A percentile compares a stretch with the other conserved stretches of the same genome.
These are phyloP conservation scores for Komagataella populi DNA, from an alignment of 805 yeast genomes.

Conservation along the genomic window DNA sequence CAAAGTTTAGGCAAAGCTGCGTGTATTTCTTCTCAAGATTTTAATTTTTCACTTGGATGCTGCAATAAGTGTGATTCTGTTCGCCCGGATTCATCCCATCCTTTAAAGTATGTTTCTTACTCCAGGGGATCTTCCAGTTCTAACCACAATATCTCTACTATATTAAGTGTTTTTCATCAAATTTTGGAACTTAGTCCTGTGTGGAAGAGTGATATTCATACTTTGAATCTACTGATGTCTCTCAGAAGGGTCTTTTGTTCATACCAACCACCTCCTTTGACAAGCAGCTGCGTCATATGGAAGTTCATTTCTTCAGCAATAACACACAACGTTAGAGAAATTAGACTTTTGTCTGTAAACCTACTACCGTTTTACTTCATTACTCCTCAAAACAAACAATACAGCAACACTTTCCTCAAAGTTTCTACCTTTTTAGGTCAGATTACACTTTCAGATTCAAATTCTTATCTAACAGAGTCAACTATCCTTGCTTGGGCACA, in stretches of 20 bases:
- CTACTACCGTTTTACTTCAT: conserved; percentile 40
- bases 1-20: background rate
- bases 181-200: background rate
- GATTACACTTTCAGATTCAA: conserved; percentile 21
- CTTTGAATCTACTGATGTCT: conserved; percentile 22
- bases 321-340: conserved; percentile 32
- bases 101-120: background rate
- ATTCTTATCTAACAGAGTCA: conserved; percentile 38
- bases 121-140: conserved; percentile 3
- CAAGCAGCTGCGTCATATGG: conserved; percentile 18
- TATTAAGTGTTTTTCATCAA: background rate
- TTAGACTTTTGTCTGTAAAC: conserved; percentile 38
- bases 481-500: conserved; percentile 51
- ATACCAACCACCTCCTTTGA: conserved; percentile 32
- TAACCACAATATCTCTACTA: background rate
- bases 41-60: background rate
- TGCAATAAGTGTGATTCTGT: background rate
- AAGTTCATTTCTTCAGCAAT: conserved; percentile 26
- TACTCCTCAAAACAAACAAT: conserved; percentile 22
- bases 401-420: conserved; percentile 27
- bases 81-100: background rate
- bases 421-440: conserved; percentile 29
- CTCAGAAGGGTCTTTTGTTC: conserved; percentile 37
- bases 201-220: background rate
- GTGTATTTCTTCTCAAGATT: background rate